Conservation (phyloP, 495 filamentous ascomycete genomes). For the Podospora comata region DNA sequence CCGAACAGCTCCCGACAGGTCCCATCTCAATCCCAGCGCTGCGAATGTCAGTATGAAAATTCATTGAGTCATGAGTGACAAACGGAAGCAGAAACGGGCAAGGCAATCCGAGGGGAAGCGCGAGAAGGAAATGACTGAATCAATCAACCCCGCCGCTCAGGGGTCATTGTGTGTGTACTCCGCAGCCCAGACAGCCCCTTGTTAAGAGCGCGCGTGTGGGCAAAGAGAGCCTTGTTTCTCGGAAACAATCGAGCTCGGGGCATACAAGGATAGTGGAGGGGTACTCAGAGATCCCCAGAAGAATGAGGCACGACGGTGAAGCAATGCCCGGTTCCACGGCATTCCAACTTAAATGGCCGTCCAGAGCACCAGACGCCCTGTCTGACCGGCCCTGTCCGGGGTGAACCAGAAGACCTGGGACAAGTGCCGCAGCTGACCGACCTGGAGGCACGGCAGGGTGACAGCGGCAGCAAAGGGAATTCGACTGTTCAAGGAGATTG, state of each 20-base stretch:
- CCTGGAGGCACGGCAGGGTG: neutral
- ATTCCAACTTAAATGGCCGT: conserved; percentile 11
- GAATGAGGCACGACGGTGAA: conserved; percentile 1
- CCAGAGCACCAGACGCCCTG: neutral
- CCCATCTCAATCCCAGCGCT: conserved; percentile 23
- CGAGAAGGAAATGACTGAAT: neutral
- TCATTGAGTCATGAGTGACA: neutral
- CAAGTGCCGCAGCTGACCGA: neutral
- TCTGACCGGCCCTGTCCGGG: neutral
- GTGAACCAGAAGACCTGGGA: neutral
- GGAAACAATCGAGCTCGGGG: neutral
- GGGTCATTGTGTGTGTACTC: neutral
- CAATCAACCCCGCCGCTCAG: neutral
- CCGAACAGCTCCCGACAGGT: neutral
- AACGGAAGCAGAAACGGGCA: neutral
- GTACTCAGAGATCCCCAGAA: neutral
- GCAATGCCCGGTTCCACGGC: conserved; percentile 3
- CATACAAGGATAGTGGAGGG: neutral
- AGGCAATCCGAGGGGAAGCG: neutral
- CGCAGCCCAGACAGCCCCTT: neutral
- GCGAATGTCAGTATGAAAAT: conserved; percentile 6
- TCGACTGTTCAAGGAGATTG: neutral
- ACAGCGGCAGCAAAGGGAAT: neutral
- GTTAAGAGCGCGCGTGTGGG: neutral
- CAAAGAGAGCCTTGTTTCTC: neutral